A percentile compares a stretch with the other conserved stretches of the same genome.
Evolutionary conservation across 2,329 filamentous ascomycete species (phyloP).

Genomic region (Apiospora saccharicola): DNA sequence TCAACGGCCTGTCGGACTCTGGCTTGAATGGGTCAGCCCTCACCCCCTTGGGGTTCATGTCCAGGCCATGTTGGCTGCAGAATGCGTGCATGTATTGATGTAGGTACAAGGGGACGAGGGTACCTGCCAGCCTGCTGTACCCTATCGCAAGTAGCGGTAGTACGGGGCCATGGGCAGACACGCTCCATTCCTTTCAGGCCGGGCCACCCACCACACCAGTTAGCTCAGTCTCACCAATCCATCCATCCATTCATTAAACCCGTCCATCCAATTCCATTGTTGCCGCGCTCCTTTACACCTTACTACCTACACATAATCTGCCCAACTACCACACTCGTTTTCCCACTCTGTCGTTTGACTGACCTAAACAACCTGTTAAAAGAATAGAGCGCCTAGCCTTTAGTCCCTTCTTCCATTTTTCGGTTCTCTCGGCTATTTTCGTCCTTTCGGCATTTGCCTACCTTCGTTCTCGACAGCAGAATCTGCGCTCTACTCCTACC

Average conservation of each 20-base stretch:
- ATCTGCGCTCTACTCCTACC: neutral
- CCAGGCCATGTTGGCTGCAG: neutral
- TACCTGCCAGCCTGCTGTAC: neutral
- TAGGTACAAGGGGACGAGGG: neutral
- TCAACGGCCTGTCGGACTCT: neutral
- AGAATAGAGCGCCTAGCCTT: neutral
- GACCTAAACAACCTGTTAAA: constrained; percentile 3
- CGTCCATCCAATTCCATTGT: constrained; percentile 12
- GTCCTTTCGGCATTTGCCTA: constrained; percentile 14
- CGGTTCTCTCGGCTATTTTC: constrained; percentile 21
- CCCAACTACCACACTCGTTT: constrained; percentile 20
- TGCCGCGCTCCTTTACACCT: constrained; percentile 8
- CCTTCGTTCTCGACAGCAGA: constrained; percentile 4
- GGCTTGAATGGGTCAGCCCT: constrained; percentile 10
- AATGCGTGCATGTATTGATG: neutral
- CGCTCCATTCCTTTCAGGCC: neutral
- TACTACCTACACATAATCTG: constrained; percentile 2
- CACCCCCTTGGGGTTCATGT: neutral
- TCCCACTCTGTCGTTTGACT: constrained; percentile 9
- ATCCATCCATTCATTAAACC: constrained; percentile 19
- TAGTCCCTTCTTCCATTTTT: constrained; percentile 4
- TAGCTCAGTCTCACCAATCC: neutral
- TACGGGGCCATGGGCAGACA: neutral
- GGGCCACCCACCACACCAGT: constrained; percentile 9
- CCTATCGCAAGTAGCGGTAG: neutral